Base-by-base conservation (phyloP, 192 early-diverging fungal species). In the Bifiguratus adelaidae region DNA sequence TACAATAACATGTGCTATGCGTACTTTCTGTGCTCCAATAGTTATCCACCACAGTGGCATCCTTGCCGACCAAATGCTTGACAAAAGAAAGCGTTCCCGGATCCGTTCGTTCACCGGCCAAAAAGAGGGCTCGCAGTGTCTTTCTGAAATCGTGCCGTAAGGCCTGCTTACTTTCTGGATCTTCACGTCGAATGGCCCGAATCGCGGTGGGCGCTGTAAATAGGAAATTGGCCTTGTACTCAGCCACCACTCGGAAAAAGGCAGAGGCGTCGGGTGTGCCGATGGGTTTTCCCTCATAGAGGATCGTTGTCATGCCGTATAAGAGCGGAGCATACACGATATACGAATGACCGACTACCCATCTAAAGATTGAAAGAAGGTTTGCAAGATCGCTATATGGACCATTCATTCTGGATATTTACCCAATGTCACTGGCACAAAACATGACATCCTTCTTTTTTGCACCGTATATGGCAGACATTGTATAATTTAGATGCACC, bases 11-110 rank as follows among this genome's bases (percentile, higher is more conserved):
- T n/a, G n/a, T n/a, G n/a, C n/a, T n/a, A n/a, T n/a, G n/a, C n/a
- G n/a, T n/a, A 51, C 55, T 85, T 45, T 93, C 91, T 0, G 91
- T 91, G 37, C 86, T 82, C 91, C 91, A 94, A 61, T 79, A 94
- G 52, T 89, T 84, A 63, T 94, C 91, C 47, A 81, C 77, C 4
- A 91, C 72, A 20, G 28, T 29, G 30, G 77, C 72, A 4, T 69
- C 56, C 20, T 58, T 46, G 1, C 53, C 53, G 33, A 81, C 73
- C 20, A 70, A 46, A 12, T 58, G 24, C 26, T 59, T 58, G 52
- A 60, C 67, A 41, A 76, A 80, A 26, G 53, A 56, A 22, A 86
- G 74, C 20, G 88, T 90, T 41, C 83, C 91, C 2, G 81, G 73
- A 45, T 88, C 85, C 38, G 80, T 83, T 19, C 88, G 74, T 55